These are phyloP conservation scores for Puccinia horiana DNA, from an alignment of 1,284 basidiomycete genomes.

Conservation along the genomic window DNA sequence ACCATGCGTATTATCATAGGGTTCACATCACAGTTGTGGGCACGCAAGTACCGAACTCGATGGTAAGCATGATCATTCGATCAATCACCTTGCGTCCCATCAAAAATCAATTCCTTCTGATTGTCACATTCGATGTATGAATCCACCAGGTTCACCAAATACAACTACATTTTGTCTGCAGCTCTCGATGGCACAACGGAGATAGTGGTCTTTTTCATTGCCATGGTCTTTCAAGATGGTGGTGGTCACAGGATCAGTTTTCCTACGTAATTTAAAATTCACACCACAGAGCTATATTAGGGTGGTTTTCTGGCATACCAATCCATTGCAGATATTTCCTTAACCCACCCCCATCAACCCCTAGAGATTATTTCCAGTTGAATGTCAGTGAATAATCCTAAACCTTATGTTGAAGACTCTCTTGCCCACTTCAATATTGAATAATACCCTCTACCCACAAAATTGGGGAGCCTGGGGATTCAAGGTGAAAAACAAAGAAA, in stretches of 20 bases:
- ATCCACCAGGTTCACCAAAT: slow-evolving; percentile 28
- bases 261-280: slow-evolving; percentile 15
- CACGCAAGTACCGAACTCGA: slow-evolving; percentile 20
- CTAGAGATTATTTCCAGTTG: slow-evolving; percentile 37
- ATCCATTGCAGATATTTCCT: slow-evolving; percentile 24
- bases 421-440: too few relatives aligned
- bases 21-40: slow-evolving; percentile 35
- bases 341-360: background rate
- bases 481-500: too few relatives aligned
- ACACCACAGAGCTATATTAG: background rate
- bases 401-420: too few relatives aligned
- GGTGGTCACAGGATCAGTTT: slow-evolving; percentile 1
- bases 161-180: slow-evolving; percentile 38
- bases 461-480: too few relatives aligned
- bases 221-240: slow-evolving; percentile 39
- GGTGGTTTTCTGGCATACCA: background rate
- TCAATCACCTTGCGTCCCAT: background rate
- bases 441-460: too few relatives aligned
- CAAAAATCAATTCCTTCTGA: background rate
- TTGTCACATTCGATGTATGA: background rate
- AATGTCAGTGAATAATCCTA: too few relatives aligned
- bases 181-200: slow-evolving; percentile 39
- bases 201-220: slow-evolving; percentile 19
- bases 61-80: slow-evolving; percentile 12
- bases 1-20: slow-evolving; percentile 24